Evolutionary conservation across 2,329 filamentous ascomycete genomes (phyloP).

Genomic region (Trichoderma polysporum): DNA sequence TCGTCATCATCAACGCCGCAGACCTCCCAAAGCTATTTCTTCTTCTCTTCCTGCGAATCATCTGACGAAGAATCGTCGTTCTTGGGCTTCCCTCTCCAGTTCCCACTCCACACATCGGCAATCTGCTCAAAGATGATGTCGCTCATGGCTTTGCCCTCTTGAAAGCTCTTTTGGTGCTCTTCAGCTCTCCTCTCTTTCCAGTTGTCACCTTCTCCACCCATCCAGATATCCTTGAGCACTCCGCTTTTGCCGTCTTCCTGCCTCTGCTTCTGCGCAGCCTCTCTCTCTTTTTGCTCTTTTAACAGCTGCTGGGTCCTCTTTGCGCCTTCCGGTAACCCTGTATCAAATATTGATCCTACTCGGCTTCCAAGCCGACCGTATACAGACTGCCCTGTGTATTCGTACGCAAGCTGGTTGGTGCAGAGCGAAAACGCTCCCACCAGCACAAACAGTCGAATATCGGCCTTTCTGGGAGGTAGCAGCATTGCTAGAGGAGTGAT

Average conservation of each 20-base stretch:
- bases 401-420: slow-evolving; percentile 55
- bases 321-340: slow-evolving; percentile 58
- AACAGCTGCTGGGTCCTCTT: slow-evolving; percentile 48
- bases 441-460: slow-evolving; percentile 52
- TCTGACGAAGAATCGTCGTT: slow-evolving; percentile 3
- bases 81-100: slow-evolving; percentile 35
- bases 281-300: slow-evolving; percentile 45
- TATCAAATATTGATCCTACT: slow-evolving; percentile 46
- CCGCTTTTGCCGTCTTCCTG: slow-evolving; percentile 34
- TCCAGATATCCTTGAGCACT: slow-evolving; percentile 53
- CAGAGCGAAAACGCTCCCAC: slow-evolving; percentile 51
- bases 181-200: slow-evolving; percentile 54
- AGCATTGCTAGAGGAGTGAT: slow-evolving; percentile 49
- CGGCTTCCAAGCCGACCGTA: slow-evolving; percentile 47
- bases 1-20: not conserved
- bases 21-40: slow-evolving; percentile 10
- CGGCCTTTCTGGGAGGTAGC: slow-evolving; percentile 52
- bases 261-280: slow-evolving; percentile 32
- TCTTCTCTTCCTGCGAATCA: slow-evolving; percentile 24
- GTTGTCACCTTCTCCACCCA: slow-evolving; percentile 55
- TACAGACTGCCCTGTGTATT: slow-evolving; percentile 57
- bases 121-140: slow-evolving; percentile 58
- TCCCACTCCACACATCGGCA: slow-evolving; percentile 50
- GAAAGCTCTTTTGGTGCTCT: slow-evolving; percentile 53
- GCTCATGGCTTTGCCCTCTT: slow-evolving; percentile 56